Evolutionary conservation across 495 filamentous ascomycete species (phyloP), one percentile per base, ranked within the genome.

Genomic region (Daldinia childiae): DNA sequence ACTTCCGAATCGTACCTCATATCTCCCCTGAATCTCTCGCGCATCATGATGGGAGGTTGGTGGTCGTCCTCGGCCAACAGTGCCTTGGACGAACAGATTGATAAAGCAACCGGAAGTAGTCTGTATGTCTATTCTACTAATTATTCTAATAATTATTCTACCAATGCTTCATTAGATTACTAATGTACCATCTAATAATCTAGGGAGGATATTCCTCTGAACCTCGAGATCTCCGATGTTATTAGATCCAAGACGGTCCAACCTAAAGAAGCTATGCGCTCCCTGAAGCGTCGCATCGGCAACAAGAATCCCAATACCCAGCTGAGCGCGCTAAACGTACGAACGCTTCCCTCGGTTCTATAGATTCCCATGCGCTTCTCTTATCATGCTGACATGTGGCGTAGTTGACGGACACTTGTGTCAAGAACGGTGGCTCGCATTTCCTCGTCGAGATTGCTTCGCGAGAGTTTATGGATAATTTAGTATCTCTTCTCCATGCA

Each of bases 241-340:
- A 97, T 99, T 73, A 89, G 95, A 73, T 97, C 94, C 62, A 98
- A 98, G 80, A 95, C 93, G 21, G 95, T 99, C 9, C 93, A 94
- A 73, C 94, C 95, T 39, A 97, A 94, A 79, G 95, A 98, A 78
- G 95, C 95, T 51, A 98, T 98, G 95, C 91, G 92, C 76, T 94
- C 92, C 27, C 86, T 99, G 78, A 98, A 97, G 79, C 89, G 90
- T 73, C 90, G 95, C 73, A 92, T 99, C 80, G 93, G 93, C 79
- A 92, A 98, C 83, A 93, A 92, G 81, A 99, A 99, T 75, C 95
- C 95, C 32, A 99, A 99, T 77, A 88, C 95, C 17, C 95, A 99
- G 83, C 82, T 98, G 26, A 94, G 93, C 63, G 93, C 96, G 30
- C 82, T 99, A 55, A 97, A 94, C 79, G 94, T 98, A 82, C 59